These are phyloP conservation scores for Scenedesmus sp. DNA, from an alignment of 163 green algal species.

Conservation along the genomic window DNA sequence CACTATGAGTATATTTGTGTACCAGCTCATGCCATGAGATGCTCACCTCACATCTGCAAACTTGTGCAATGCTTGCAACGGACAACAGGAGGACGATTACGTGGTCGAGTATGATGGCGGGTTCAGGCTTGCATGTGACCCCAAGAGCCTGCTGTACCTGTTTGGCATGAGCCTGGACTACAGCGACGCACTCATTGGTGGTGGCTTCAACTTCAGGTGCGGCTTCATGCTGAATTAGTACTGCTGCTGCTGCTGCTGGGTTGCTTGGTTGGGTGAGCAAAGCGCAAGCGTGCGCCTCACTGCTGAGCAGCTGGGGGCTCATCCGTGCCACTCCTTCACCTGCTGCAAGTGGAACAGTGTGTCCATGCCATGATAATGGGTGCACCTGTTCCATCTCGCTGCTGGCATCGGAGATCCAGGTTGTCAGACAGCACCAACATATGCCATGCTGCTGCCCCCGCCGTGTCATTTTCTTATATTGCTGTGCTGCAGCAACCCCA, in stretches of 20 bases:
- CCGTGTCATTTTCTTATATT: background rate
- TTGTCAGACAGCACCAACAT: too few relatives aligned
- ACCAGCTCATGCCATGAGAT: too few relatives aligned
- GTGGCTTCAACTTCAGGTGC: constrained; percentile 71
- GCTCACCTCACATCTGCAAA: background rate
- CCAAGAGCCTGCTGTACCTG: constrained; percentile 94
- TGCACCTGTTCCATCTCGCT: too few relatives aligned
- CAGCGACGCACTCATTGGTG: constrained; percentile 75
- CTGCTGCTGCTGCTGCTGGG: background rate
- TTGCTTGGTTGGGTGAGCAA: background rate
- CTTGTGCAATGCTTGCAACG: background rate
- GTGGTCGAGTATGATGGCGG: constrained; percentile 53
- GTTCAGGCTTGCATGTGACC: constrained; percentile 88
- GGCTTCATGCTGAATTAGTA: background rate
- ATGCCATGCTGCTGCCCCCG: background rate
- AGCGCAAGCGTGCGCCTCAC: constrained; percentile 8
- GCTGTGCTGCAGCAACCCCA: constrained; percentile 84
- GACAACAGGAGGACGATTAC: constrained; percentile 38
- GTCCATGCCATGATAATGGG: too few relatives aligned
- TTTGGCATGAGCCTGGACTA: constrained; percentile 96
- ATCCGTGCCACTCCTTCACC: too few relatives aligned
- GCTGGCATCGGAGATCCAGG: too few relatives aligned
- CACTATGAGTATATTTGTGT: too few relatives aligned
- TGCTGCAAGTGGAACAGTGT: background rate
- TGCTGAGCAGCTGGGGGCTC: constrained; percentile 59